phyloP scores from a whole-genome alignment of 192 early-diverging fungal genomes.

The Coemansia reversa region DNA sequence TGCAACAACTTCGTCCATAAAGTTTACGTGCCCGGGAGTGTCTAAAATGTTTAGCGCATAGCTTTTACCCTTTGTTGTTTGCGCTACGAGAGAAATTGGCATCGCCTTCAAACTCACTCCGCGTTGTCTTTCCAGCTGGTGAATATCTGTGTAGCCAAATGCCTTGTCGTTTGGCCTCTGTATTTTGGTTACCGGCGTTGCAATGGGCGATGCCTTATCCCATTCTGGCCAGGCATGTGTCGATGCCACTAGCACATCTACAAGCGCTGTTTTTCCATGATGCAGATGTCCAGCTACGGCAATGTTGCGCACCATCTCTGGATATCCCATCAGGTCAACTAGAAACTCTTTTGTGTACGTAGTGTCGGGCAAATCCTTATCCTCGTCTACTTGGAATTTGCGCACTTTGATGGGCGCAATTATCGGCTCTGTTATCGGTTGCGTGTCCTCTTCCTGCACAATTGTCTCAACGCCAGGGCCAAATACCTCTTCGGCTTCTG shows the following conservation, averaged over 20 bases:
- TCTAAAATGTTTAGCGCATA: conserved; percentile 89
- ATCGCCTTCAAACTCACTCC: conserved; percentile 90
- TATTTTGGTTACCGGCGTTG: conserved; percentile 38
- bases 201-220: conserved; percentile 34
- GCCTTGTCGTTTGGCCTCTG: conserved; percentile 31
- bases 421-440: conserved; percentile 91
- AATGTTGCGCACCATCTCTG: conserved; percentile 83
- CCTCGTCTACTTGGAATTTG: conserved; percentile 84
- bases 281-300: conserved; percentile 93
- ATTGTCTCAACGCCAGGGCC: conserved; percentile 91
- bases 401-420: conserved; percentile 84
- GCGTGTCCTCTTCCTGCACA: conserved; percentile 98
- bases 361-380: conserved; percentile 76
- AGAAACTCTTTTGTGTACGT: conserved; percentile 88
- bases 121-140: conserved; percentile 84
- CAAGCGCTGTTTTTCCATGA: conserved; percentile 94
- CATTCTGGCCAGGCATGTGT: conserved; percentile 74
- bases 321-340: conserved; percentile 76
- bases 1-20: conserved; percentile 90
- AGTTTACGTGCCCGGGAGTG: conserved; percentile 95
- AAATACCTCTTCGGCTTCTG: conserved; percentile 94
- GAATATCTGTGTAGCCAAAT: conserved; percentile 76
- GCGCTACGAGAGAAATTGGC: conserved; percentile 90
- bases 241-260: conserved; percentile 88
- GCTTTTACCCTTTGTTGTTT: conserved; percentile 83